Conservation (phyloP, 1,284 basidiomycete species). For the Albatrellus sp. region DNA sequence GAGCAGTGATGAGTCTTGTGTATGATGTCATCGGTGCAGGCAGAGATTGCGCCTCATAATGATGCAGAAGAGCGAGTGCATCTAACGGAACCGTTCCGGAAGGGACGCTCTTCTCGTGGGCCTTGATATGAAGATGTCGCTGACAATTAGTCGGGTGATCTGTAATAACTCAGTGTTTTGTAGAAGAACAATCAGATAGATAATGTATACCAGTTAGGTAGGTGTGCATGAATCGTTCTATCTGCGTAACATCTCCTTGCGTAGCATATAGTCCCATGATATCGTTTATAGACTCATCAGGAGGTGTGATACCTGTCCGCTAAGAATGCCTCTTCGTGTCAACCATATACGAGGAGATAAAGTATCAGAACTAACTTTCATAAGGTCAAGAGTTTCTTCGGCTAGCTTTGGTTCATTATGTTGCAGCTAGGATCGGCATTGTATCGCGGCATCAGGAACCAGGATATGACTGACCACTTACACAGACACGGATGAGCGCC, state of each 20-base stretch:
- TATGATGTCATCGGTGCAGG: conserved; percentile 57
- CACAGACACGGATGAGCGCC: conserved; percentile 29
- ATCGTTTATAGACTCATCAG: conserved; percentile 28
- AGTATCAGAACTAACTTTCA: conserved; percentile 33
- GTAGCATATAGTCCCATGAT: conserved; percentile 39
- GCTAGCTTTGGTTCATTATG: conserved; percentile 22
- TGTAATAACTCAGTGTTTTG: conserved; percentile 11
- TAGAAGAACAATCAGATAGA: neutral
- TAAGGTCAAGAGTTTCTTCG: conserved; percentile 24
- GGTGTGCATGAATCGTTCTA: conserved; percentile 33
- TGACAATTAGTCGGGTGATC: conserved; percentile 39
- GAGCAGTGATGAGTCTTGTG: conserved; percentile 44
- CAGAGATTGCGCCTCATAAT: conserved; percentile 45
- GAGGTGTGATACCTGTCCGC: conserved; percentile 25
- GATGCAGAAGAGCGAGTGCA: conserved; percentile 50
- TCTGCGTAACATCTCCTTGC: conserved; percentile 29
- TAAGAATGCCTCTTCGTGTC: conserved; percentile 11
- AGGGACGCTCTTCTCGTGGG: conserved; percentile 35
- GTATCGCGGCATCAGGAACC: neutral
- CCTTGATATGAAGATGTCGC: conserved; percentile 56
- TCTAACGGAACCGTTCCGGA: conserved; percentile 32
- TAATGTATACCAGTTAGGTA: conserved; percentile 30
- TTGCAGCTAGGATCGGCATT: conserved; percentile 18
- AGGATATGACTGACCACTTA: conserved; percentile 11
- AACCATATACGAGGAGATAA: neutral